Base-by-base conservation (phyloP, 2,329 filamentous ascomycete species). In the Cordyceps cateniannulata region DNA sequence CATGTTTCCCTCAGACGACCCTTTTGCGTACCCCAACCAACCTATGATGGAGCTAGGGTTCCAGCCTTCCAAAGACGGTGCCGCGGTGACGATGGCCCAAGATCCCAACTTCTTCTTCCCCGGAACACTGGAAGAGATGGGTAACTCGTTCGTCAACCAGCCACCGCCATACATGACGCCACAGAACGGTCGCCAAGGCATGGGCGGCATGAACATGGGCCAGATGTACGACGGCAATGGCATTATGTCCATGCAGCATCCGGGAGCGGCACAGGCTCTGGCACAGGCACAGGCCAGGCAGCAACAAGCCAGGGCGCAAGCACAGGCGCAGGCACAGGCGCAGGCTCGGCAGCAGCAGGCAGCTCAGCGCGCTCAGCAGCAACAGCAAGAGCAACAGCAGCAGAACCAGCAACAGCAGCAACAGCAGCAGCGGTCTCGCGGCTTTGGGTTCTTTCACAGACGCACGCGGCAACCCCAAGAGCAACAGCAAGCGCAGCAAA, bases 1-100 rank as follows among this genome's bases (percentile, higher is more conserved):
- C 75, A 92, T 93, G 87, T 93, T 93, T 68, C 87, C 89, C 1
- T 88, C 88, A 0, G 82, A 84, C 38, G 89, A 93, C 67, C 89
- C 90, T 0, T 88, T 93, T 64, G 88, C 87, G 0, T 95, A 93
- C 67, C 89, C 89, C 0, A 91, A 88, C 67, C 88, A 91, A 65
- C 86, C 88, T 0, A 84, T 88, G 77, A 86, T 88, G 76, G 79
- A 84, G 66, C 77, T 83, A 45, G 79, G 79, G 10, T 76, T 72
- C 66, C 73, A 73, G 27, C 65, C 69, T 29, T 73, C 72, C 63
- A 66, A 70, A n/a, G 69, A 70, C 59, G 64, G 72, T 65, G 65
- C 73, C 63, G 61, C 63, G 35, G 65, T 70, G 63, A 68, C 68
- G 55, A 70, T 75, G 68, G 67, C 69, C 8, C 68, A 71, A 56